Percentiles rank a stretch among this genome's conserved stretches.
Conservation (phyloP, 75 land plant genomes). For the Cunninghamia lanceolata region DNA sequence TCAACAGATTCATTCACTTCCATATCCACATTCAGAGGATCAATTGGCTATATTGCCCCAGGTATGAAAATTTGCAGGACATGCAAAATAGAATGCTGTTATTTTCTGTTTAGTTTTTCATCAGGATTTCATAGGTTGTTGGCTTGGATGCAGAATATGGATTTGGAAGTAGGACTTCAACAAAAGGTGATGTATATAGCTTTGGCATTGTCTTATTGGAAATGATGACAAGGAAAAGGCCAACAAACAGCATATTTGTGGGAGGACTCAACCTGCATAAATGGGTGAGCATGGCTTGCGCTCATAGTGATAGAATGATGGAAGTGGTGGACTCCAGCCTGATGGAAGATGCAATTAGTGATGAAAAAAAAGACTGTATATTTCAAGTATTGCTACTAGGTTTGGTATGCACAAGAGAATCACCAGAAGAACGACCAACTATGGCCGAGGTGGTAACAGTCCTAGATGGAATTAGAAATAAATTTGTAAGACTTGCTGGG, state of each 20-base stretch:
- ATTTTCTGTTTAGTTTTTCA: neutral
- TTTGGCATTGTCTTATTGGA: constrained; percentile 12
- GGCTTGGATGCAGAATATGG: constrained; percentile 13
- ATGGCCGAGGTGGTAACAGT: constrained; percentile 5
- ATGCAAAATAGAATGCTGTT: neutral
- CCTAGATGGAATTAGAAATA: neutral
- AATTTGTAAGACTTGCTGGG: neutral
- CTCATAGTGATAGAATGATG: neutral
- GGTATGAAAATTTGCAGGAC: neutral
- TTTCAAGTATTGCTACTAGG: neutral
- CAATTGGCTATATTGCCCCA: constrained; percentile 16
- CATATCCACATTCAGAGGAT: neutral
- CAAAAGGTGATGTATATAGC: constrained; percentile 15
- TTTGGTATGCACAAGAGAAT: neutral
- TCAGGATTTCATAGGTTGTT: neutral
- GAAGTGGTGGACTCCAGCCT: constrained; percentile 3
- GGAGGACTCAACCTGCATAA: constrained; percentile 1
- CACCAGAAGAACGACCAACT: constrained; percentile 7
- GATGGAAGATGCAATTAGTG: neutral
- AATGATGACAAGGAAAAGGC: constrained; percentile 12
- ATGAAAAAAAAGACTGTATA: neutral
- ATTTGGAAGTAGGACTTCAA: neutral
- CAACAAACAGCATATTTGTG: constrained; percentile 10
- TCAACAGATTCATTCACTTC: neutral
- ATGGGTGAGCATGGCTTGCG: constrained; percentile 6